phyloP scores from a whole-genome alignment of 768 basidiomycete species.

The Tricholoma terreum region DNA sequence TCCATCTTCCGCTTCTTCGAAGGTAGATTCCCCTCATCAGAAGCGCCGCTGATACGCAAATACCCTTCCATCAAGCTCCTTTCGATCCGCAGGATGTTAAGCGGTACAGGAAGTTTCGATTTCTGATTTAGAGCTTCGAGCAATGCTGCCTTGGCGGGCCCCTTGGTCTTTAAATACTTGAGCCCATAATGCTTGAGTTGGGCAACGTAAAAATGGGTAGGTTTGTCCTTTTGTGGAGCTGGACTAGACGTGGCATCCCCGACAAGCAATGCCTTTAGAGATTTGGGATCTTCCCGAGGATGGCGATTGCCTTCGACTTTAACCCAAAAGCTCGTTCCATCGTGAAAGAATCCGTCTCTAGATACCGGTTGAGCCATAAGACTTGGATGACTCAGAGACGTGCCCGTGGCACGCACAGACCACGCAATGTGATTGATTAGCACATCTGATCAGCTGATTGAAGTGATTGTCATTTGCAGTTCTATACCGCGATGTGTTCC shows the following conservation, averaged over 20 bases:
- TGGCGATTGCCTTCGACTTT: neutral
- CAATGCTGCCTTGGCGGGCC: neutral
- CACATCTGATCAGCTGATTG: no score
- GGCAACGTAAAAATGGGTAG: neutral
- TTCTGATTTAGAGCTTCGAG: neutral
- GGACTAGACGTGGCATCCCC: neutral
- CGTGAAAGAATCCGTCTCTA: neutral
- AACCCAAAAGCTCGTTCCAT: neutral
- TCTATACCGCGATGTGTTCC: no score
- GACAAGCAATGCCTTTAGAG: neutral
- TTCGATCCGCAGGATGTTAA: neutral
- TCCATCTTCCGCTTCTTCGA: constrained; percentile 1
- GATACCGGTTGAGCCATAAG: neutral
- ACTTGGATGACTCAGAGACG: no score
- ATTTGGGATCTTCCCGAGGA: neutral
- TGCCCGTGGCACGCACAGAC: no score
- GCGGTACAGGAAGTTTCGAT: neutral
- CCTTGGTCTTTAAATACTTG: neutral
- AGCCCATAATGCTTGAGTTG: constrained; percentile 1
- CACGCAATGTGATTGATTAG: no score
- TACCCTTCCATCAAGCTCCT: neutral
- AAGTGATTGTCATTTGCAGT: no score
- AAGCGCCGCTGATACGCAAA: neutral
- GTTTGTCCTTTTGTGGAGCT: neutral
- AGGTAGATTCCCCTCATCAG: neutral